A percentile compares a stretch with the other conserved stretches of the same genome.
phyloP scores from a whole-genome alignment of 306 rosid genomes.

The Comarum palustre region DNA sequence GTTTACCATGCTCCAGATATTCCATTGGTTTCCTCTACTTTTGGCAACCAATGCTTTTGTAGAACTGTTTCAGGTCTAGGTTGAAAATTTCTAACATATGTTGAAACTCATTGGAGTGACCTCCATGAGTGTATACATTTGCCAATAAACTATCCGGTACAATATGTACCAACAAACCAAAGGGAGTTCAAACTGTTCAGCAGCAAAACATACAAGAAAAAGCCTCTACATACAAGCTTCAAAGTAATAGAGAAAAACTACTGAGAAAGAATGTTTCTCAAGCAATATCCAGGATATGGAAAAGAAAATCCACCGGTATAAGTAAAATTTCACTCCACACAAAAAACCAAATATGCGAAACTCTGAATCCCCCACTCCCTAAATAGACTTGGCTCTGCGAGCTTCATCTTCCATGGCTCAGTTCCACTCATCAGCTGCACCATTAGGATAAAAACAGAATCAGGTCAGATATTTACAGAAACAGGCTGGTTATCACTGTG shows the following conservation, averaged over 20 bases:
- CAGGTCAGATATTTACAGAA: background rate
- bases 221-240: background rate
- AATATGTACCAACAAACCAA: background rate
- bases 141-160: slow-evolving; percentile 3
- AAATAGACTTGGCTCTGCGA: background rate
- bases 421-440: background rate
- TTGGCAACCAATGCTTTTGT: no score
- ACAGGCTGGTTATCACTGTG: slow-evolving; percentile 7
- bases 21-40: no score
- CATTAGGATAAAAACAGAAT: background rate
- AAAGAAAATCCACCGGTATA: background rate
- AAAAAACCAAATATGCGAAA: background rate
- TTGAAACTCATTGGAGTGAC: no score
- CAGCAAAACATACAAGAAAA: background rate
- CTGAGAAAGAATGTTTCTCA: background rate
- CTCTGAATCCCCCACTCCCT: background rate
- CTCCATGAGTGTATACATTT: background rate
- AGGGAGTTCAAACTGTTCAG: background rate
- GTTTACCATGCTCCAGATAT: no score
- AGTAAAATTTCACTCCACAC: background rate
- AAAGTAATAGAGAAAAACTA: background rate
- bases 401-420: background rate
- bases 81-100: no score
- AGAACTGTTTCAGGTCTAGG: no score
- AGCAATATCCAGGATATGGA: background rate